These are phyloP conservation scores for Glutinoglossum americanum DNA, from an alignment of 495 filamentous ascomycete genomes.

Conservation along the genomic window DNA sequence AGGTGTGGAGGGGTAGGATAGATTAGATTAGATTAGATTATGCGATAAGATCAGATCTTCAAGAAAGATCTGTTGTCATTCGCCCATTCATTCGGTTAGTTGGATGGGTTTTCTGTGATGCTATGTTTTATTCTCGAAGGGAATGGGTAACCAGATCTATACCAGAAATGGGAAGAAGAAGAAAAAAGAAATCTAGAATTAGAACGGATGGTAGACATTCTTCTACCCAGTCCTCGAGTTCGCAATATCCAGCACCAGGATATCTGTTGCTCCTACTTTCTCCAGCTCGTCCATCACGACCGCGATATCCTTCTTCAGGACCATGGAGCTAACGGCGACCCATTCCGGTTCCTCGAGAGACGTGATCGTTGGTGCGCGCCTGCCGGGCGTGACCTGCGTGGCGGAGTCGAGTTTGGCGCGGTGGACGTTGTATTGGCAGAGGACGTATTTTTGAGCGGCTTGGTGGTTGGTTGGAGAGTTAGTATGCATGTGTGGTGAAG, in stretches of 20 bases:
- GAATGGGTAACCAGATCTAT: neutral
- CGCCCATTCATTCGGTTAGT: no score
- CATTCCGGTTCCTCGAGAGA: slow-evolving; percentile 70
- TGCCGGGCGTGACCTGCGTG: slow-evolving; percentile 74
- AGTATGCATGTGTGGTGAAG: slow-evolving; percentile 1
- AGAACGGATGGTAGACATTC: no score
- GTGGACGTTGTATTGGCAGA: slow-evolving; percentile 90
- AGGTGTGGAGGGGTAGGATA: no score
- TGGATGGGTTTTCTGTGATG: no score
- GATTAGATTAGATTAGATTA: no score
- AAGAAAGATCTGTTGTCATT: no score
- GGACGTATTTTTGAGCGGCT: slow-evolving; percentile 81
- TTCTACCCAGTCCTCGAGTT: slow-evolving; percentile 46
- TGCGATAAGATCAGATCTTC: no score
- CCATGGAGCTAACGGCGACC: slow-evolving; percentile 89
- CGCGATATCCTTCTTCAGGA: slow-evolving; percentile 74
- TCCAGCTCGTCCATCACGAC: slow-evolving; percentile 77
- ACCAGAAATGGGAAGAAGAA: neutral
- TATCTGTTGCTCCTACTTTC: slow-evolving; percentile 63
- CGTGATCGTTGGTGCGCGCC: slow-evolving; percentile 80
- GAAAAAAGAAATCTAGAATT: neutral
- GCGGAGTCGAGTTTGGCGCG: slow-evolving; percentile 41
- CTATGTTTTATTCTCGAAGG: no score
- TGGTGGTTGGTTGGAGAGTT: neutral
- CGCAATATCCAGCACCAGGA: slow-evolving; percentile 67